Percentiles rank a stretch among this genome's conserved stretches.
Conservation (phyloP, 306 rosid species). For the Luffa acutangula region DNA sequence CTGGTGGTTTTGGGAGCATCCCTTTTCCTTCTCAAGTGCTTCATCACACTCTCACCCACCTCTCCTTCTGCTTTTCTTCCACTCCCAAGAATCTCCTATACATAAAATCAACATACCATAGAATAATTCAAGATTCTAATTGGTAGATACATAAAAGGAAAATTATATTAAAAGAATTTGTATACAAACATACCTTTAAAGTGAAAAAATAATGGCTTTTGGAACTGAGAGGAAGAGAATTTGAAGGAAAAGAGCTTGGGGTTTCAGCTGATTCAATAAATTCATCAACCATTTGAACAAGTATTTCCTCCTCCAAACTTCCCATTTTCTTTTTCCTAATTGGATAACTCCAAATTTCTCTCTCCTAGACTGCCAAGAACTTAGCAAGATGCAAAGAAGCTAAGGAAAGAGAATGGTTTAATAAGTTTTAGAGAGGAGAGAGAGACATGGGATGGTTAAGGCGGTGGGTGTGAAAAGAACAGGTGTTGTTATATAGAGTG, state of each 20-base stretch:
- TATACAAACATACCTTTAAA: conserved; percentile 35
- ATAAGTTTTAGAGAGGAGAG: neutral
- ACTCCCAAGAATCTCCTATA: conserved; percentile 44
- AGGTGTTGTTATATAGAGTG: neutral
- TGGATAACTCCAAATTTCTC: neutral
- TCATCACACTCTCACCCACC: conserved; percentile 30
- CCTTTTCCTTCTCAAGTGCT: conserved; percentile 27
- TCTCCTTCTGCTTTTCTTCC: conserved; percentile 28
- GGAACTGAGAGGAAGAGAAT: conserved; percentile 20
- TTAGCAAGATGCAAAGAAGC: neutral
- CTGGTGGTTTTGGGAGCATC: conserved; percentile 20
- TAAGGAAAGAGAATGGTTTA: neutral
- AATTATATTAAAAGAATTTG: neutral
- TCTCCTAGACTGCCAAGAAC: neutral
- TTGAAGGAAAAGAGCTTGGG: conserved; percentile 18
- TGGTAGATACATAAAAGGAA: no score
- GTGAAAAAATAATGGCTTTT: conserved; percentile 21
- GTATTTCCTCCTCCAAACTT: conserved; percentile 50
- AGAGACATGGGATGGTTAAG: neutral
- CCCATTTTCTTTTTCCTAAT: conserved; percentile 19
- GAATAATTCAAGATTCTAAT: no score
- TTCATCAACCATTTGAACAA: conserved; percentile 54
- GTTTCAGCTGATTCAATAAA: conserved; percentile 53
- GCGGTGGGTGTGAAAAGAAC: neutral
- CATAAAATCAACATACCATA: neutral